These are phyloP conservation scores for Hygrophorus pudorinus DNA, from an alignment of 768 basidiomycete species.

Conservation along the genomic window DNA sequence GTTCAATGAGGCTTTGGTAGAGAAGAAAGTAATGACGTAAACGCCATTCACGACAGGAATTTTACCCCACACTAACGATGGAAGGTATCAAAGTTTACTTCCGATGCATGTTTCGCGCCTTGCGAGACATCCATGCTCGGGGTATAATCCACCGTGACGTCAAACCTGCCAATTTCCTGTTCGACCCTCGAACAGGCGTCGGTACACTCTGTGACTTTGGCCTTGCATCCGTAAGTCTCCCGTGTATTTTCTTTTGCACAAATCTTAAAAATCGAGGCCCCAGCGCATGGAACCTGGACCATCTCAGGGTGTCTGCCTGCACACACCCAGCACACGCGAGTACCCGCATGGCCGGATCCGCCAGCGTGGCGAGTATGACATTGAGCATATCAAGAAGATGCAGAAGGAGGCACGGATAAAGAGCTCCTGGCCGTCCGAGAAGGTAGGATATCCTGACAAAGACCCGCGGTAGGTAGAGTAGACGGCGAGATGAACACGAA, in stretches of 20 bases:
- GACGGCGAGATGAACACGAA: not conserved
- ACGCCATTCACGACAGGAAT: slow-evolving; percentile 41
- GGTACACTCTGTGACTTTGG: slow-evolving; percentile 95
- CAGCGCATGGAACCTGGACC: slow-evolving; percentile 45
- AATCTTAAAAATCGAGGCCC: not conserved
- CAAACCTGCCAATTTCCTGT: slow-evolving; percentile 96
- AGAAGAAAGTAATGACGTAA: not conserved
- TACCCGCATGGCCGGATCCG: slow-evolving; percentile 61
- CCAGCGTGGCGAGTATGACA: slow-evolving; percentile 33
- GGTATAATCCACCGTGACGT: slow-evolving; percentile 94
- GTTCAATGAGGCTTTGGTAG: not conserved
- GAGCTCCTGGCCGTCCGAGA: slow-evolving; percentile 45
- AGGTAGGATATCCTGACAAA: slow-evolving; percentile 69
- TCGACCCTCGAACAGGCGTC: slow-evolving; percentile 70
- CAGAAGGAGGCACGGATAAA: slow-evolving; percentile 53
- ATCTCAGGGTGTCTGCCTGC: slow-evolving; percentile 57
- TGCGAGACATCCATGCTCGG: slow-evolving; percentile 80
- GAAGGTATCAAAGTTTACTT: slow-evolving; percentile 78
- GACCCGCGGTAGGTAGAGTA: slow-evolving; percentile 47
- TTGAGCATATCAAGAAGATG: slow-evolving; percentile 40
- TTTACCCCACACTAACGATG: slow-evolving; percentile 65
- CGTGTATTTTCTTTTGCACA: not conserved
- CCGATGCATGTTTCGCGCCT: slow-evolving; percentile 80
- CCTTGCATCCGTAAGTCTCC: slow-evolving; percentile 70
- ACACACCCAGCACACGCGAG: slow-evolving; percentile 52